Base-by-base conservation (phyloP, 306 rosid genomes). In the Quercus aquifolioides region DNA sequence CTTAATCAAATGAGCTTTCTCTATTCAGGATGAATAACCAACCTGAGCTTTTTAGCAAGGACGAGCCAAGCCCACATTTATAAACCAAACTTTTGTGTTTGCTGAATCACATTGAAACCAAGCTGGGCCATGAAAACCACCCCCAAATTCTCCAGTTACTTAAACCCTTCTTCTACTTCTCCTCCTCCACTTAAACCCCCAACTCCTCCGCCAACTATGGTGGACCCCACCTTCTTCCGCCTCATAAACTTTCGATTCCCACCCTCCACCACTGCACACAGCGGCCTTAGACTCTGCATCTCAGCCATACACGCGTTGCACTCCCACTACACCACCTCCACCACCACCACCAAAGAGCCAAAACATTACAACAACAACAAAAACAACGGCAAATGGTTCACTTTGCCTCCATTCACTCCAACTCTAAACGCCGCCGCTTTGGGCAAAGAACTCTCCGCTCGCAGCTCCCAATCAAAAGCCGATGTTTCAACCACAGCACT, bases 341-440 rank as follows among this genome's bases (percentile, higher is more conserved):
- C 55, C 5, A 3, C 80, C 73, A 17, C 55, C 5, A 3, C 69
- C 5, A 33, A 69, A 21, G 20, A 81, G 30, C 81, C 54, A 49
- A 49, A 12, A 3, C 54, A 54, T 41, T 57, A 56, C 25, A 82
- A 56, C 25, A 82, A 56, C 20, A 71, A 43, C 20, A 71, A 41
- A 2, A 41, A 55, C 23, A 30, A 72, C 28, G 74, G 55, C 6
- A 87, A 85, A 79, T 92, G 97, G 98, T 79, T 86, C 64, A 87
- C 90, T 59, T 85, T 92, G 21, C 95, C 97, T 17, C 92, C 95
- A 3, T 90, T 83, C 67, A 78, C 82, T 31, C 80, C 86, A 73
- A 43, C 85, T n/a, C 23, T 56, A 4, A 83, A 82, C 74, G 84
- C 77, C 56, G 59, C 87, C 15, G 74, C 72, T 41, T 62, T 86